Evolutionary conservation across 192 early-diverging fungal genomes (phyloP).

Genomic region (Oehlia diaphana): DNA sequence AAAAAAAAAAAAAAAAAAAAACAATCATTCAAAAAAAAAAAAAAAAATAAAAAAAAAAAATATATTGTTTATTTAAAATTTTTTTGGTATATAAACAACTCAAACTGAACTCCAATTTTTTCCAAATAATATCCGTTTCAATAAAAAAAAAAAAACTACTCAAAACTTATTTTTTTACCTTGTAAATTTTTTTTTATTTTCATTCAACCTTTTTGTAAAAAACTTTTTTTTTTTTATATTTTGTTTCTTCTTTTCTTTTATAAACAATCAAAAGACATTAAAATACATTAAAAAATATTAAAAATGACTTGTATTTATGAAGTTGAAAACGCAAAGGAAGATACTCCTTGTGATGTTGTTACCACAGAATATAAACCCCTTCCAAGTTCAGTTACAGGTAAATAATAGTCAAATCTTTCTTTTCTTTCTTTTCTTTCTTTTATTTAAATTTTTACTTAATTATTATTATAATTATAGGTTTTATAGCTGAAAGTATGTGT

Average conservation of each 20-base stretch:
- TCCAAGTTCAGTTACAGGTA: neutral
- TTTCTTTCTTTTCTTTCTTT: neutral
- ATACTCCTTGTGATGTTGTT: neutral
- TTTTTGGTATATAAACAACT: too few species aligned
- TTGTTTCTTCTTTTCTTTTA: too few species aligned
- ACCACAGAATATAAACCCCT: neutral
- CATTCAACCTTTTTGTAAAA: neutral
- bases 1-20: too few species aligned
- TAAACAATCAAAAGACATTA: neutral
- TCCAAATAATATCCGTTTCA: neutral
- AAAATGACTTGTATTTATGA: neutral
- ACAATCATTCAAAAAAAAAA: too few species aligned
- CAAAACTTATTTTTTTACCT: neutral
- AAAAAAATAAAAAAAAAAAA: too few species aligned
- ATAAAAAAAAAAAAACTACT: neutral
- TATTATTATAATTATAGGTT: neutral
- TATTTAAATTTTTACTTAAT: neutral
- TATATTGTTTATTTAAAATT: too few species aligned
- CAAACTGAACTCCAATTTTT: too few species aligned
- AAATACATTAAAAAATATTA: neutral
- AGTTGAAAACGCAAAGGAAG: neutral
- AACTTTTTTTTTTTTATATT: neutral
- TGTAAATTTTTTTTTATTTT: neutral
- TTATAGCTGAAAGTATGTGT: slow-evolving; percentile 7
- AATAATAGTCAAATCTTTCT: neutral